These are phyloP conservation scores for Harringtonia lauricola DNA, from an alignment of 2,329 filamentous ascomycete genomes.

Conservation along the genomic window DNA sequence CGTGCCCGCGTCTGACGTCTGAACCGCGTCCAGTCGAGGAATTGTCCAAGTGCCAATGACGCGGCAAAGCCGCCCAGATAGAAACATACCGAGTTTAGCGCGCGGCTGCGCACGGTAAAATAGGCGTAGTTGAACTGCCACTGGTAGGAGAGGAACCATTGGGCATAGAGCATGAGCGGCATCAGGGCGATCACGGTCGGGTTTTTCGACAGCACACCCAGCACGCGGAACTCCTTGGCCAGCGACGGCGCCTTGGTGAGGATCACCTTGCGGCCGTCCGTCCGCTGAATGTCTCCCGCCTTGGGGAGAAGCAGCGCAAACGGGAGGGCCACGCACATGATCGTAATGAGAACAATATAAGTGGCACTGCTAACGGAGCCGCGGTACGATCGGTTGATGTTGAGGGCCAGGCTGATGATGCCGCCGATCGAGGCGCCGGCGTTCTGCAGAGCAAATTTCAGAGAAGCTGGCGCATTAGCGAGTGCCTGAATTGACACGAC, in stretches of 20 bases:
- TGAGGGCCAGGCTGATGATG: constrained; percentile 10
- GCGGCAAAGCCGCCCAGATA: constrained; percentile 3
- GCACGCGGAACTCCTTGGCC: constrained; percentile 2
- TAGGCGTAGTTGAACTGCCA: constrained; percentile 13
- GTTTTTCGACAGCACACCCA: constrained; percentile 4
- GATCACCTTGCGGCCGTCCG: constrained; percentile 8
- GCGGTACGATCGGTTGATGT: constrained; percentile 6
- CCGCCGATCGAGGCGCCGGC: constrained; percentile 8
- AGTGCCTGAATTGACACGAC: background rate
- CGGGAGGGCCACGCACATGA: constrained; percentile 10
- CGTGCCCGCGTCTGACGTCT: constrained; percentile 5
- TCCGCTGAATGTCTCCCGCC: constrained; percentile 7
- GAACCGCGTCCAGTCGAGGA: constrained; percentile 9
- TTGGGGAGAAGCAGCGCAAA: constrained; percentile 8
- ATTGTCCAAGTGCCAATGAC: constrained; percentile 5
- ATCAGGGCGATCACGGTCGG: constrained; percentile 6
- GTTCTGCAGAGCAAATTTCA: constrained; percentile 6
- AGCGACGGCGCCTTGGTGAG: constrained; percentile 1
- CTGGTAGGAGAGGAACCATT: constrained; percentile 11
- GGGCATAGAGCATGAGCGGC: constrained; percentile 7
- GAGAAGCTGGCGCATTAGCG: background rate
- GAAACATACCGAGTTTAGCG: constrained; percentile 8
- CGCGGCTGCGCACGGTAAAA: constrained; percentile 10
- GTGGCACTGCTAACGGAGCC: constrained; percentile 8
- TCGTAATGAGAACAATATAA: constrained; percentile 10